These are phyloP conservation scores for Pseudocercospora pini-densiflorae DNA, from an alignment of 2,329 filamentous ascomycete species.

Conservation along the genomic window DNA sequence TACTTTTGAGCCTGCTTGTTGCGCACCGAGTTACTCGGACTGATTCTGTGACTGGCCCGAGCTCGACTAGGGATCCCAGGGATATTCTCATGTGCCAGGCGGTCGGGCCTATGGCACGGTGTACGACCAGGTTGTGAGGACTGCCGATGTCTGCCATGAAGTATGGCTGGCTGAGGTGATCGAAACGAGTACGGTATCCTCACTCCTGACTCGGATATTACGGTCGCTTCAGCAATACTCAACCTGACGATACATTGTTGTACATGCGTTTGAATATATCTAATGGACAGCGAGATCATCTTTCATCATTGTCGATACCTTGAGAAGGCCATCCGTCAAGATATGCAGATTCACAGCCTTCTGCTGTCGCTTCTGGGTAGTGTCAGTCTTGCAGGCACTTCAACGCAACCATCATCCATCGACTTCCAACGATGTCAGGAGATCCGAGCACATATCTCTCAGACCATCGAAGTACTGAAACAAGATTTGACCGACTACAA, in stretches of 20 bases:
- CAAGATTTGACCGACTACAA: background rate
- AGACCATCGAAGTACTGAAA: background rate
- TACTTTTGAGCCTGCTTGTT: background rate
- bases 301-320: background rate
- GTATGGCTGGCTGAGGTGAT: background rate
- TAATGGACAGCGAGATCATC: background rate
- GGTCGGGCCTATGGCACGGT: background rate
- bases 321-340: background rate
- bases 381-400: background rate
- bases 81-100: background rate
- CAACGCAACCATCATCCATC: background rate
- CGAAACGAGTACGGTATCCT: no score
- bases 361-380: background rate
- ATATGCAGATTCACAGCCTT: background rate
- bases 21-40: no score
- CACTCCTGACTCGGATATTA: no score
- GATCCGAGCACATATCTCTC: background rate
- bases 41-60: background rate
- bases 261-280: background rate
- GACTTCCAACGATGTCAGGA: background rate
- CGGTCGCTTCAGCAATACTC: background rate
- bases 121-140: background rate
- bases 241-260: background rate
- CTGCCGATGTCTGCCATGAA: background rate
- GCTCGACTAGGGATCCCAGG: background rate